Base-by-base conservation (phyloP, 768 basidiomycete species). In the Crucibulum laeve region DNA sequence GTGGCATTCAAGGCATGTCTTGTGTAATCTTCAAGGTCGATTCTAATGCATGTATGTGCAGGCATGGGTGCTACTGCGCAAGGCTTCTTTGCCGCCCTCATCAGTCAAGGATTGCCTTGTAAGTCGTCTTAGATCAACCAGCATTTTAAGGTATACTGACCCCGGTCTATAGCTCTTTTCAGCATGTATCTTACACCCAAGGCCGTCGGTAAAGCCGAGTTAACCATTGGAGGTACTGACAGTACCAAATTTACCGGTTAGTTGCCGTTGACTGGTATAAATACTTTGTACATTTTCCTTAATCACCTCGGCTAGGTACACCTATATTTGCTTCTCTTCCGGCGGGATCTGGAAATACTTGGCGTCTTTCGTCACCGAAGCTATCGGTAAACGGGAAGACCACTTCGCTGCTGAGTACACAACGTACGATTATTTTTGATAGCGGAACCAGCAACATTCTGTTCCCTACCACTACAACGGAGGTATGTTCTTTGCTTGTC, bases 391-490 rank as follows among this genome's bases (percentile, higher is more conserved):
- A 80, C 46, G 77, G 77, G 21, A 64, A 72, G 55, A 74, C 76
- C 2, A 76, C 60, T 10, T 59, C 63, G 5, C 44, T 67, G 5
- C 59, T 80, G 38, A 67, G 65, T 40, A 54, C 57, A 8, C 50
- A 53, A 34, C 68, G 74, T 21, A 67, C 50, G 37, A 65, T 80
- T 53, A 76, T 80, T 38, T 79, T 79, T 49, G 78, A 80, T 57
- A 74, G 71, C 45, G 76, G 80, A 25, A 79, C 77, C 18, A 76
- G 74, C 52, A 80, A 79, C 54, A 56, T 79, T 30, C 55, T 79
- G 17, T 75, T 80, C 44, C 63, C 70, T 33, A 71, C 74, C 17
- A 53, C 57, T 30, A 77, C 74, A 15, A 63, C 79, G 6, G 68
- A 75, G 57, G 77, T 71, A 51, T 47, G 48, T 53, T n/a, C 22